Base-by-base conservation (phyloP, 108 stramenopile genomes). In the Mediolabrus comicus region DNA sequence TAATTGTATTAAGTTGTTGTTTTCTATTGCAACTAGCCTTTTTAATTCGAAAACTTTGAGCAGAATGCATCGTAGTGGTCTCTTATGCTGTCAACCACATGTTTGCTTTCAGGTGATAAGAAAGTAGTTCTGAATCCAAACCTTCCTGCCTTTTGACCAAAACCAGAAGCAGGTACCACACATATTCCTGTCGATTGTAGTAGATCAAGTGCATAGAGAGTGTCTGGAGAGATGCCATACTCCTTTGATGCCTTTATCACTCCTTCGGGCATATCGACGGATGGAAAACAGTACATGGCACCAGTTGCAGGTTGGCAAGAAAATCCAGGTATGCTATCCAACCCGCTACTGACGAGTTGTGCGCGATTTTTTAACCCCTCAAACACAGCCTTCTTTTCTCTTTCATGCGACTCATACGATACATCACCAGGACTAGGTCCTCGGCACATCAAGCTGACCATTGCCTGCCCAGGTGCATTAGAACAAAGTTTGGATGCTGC, bases 121-220 rank as follows among this genome's bases (percentile, higher is more conserved):
- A 99, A 96, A 8, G 98, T 99, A 16, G 97, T 99, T 27, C 98
- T 89, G 84, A 98, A 97, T 59, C 98, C 97, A 65, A 70, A 90
- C 7, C 97, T 92, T 17, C 96, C 97, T 28, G 87, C 83, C 55
- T 77, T 80, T 79, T 99, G 98, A 14, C 93, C 95, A 83, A 99
- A 99, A 0, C 98, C 98, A 39, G 84, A 87, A 19, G 96, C 98
- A 8, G 98, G 98, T 5, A 99, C 98, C 7, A 96, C 92, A 32
- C 96, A 92, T 49, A 99, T 91, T 33, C 98, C 98, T 4, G 96
- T 97, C 3, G 71, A 68, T 46, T 98, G 92, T 65, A 98, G 71
- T 27, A 99, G 69, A 22, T 85, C 83, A 3, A 99, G 69, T 58
- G 96, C 95, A 75, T 99, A 99, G 25, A 98, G 63, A 13, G 94